Percentiles rank a stretch among this genome's conserved stretches.
These are phyloP conservation scores for Hylodesmum podocarpum DNA, from an alignment of 306 rosid genomes.

Conservation along the genomic window DNA sequence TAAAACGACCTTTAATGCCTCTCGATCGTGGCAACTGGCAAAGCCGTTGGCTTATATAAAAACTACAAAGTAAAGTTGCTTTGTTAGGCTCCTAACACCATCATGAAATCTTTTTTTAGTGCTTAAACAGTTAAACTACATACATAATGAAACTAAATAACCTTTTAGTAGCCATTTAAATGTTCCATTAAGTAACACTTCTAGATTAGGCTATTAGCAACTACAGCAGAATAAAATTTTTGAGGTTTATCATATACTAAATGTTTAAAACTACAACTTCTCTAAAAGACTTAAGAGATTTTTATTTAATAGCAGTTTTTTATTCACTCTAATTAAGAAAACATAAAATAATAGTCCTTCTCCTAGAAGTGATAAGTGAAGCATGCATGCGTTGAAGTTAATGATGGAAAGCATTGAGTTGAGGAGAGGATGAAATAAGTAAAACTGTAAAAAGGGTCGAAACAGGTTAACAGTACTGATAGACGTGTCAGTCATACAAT, in stretches of 20 bases:
- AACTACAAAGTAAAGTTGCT: neutral
- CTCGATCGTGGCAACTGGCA: neutral
- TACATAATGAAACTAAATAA: no score
- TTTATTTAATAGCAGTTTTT: no score
- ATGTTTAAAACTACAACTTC: no score
- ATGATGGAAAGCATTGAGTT: conserved; percentile 44
- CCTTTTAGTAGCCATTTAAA: neutral
- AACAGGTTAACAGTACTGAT: conserved; percentile 34
- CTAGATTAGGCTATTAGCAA: neutral
- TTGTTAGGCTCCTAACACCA: neutral
- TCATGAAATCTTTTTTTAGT: no score
- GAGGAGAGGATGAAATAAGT: conserved; percentile 16
- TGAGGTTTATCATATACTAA: no score
- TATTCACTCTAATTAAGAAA: neutral
- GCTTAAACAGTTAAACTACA: no score
- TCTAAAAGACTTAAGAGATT: no score
- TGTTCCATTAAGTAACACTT: neutral
- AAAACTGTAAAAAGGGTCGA: neutral
- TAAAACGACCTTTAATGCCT: neutral
- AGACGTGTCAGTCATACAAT: conserved; percentile 45
- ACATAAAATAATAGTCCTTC: neutral
- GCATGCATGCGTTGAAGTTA: conserved; percentile 75
- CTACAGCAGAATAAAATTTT: neutral
- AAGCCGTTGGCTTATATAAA: neutral
- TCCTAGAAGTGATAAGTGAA: conserved; percentile 46